These are phyloP conservation scores for Fraxinus velutina DNA, from an alignment of 305 asterid genomes.

Conservation along the genomic window DNA sequence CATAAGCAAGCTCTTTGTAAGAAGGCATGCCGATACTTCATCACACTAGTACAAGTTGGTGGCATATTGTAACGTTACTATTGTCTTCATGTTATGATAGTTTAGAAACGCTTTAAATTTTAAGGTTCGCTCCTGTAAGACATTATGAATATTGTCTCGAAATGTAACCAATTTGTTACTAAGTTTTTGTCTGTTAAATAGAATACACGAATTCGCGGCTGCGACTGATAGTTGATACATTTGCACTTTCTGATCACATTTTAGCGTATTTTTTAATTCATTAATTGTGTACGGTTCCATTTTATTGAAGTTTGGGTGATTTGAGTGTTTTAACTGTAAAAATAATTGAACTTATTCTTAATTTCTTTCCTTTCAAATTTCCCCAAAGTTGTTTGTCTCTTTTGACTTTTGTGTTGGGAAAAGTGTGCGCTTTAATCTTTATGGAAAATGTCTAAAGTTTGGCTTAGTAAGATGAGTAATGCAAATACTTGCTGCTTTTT, in stretches of 20 bases:
- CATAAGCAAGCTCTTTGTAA: constrained; percentile 73
- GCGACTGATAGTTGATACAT: neutral
- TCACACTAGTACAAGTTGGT: constrained; percentile 26
- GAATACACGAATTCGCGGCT: neutral
- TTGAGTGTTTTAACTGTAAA: neutral
- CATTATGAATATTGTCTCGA: neutral
- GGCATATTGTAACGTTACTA: neutral
- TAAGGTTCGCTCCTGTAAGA: neutral
- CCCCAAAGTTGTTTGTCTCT: neutral
- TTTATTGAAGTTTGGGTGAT: neutral
- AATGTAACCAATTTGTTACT: neutral
- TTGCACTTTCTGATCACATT: neutral
- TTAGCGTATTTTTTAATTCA: neutral
- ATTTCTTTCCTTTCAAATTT: neutral
- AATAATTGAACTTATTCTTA: neutral
- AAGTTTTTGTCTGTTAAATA: neutral
- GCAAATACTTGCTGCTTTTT: neutral
- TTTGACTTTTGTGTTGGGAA: neutral
- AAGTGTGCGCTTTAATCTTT: neutral
- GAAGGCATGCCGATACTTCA: constrained; percentile 41
- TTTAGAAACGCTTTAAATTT: neutral
- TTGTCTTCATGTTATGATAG: neutral
- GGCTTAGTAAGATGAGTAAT: neutral
- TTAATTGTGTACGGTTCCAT: neutral
- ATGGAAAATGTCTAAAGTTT: too few species aligned